phyloP scores from a whole-genome alignment of 352 stramenopile genomes.

The Pythium sp. region DNA sequence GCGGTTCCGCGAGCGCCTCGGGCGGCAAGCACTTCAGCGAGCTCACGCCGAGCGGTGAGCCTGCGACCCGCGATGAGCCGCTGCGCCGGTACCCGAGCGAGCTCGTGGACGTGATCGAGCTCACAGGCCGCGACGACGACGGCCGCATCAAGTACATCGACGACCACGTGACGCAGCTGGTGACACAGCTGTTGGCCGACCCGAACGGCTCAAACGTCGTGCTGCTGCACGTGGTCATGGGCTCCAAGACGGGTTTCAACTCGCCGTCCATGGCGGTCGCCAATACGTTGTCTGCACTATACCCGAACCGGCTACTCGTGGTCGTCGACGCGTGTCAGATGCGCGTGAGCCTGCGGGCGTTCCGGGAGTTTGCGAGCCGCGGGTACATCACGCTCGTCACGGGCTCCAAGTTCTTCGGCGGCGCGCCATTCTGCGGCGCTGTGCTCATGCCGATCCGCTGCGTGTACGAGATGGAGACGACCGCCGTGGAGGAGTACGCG shows the following conservation, averaged over 20 bases:
- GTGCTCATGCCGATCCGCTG: constrained; percentile 78
- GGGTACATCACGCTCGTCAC: constrained; percentile 81
- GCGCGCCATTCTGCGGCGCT: constrained; percentile 81
- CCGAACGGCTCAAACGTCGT: constrained; percentile 54
- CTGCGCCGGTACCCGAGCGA: constrained; percentile 59
- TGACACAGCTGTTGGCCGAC: constrained; percentile 44
- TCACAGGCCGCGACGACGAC: constrained; percentile 52
- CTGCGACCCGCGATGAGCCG: constrained; percentile 32
- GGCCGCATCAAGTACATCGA: constrained; percentile 56
- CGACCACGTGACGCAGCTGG: constrained; percentile 33
- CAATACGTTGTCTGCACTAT: constrained; percentile 44
- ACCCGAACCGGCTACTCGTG: constrained; percentile 72
- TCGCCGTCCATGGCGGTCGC: constrained; percentile 72
- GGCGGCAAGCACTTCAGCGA: constrained; percentile 81
- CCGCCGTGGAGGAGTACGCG: constrained; percentile 47
- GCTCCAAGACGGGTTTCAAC: constrained; percentile 82
- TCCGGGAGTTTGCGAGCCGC: constrained; percentile 58
- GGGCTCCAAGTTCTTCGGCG: constrained; percentile 87
- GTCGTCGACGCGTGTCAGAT: constrained; percentile 89
- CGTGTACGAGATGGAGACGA: constrained; percentile 78
- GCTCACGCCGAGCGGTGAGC: constrained; percentile 68
- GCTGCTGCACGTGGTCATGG: constrained; percentile 83
- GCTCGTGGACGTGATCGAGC: constrained; percentile 62
- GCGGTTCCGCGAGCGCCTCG: constrained; percentile 72
- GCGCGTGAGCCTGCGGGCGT: constrained; percentile 56